These are phyloP conservation scores for Parmelia sp. DNA, from an alignment of 495 filamentous ascomycete species.

Conservation along the genomic window DNA sequence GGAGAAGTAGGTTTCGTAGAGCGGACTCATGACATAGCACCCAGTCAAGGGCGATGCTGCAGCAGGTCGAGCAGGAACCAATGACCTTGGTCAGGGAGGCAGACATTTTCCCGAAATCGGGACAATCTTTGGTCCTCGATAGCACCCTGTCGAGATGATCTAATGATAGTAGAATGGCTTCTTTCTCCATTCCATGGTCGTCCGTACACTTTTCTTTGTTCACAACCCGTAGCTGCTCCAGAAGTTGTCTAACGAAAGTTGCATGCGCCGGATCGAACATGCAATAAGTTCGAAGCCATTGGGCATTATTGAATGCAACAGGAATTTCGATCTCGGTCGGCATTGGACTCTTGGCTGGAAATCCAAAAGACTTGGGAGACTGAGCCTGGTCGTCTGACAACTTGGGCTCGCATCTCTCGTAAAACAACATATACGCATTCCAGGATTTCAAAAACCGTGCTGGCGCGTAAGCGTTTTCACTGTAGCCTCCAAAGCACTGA, in stretches of 20 bases:
- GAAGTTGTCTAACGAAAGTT: slow-evolving; percentile 55
- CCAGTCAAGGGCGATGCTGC: slow-evolving; percentile 58
- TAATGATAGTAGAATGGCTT: slow-evolving; percentile 59
- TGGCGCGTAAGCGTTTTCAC: slow-evolving; percentile 39
- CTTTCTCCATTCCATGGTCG: slow-evolving; percentile 50
- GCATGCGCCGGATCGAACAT: slow-evolving; percentile 71
- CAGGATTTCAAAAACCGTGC: slow-evolving; percentile 57
- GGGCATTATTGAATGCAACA: slow-evolving; percentile 66
- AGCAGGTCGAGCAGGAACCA: slow-evolving; percentile 50
- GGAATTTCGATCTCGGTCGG: slow-evolving; percentile 49
- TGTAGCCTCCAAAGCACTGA: slow-evolving; percentile 72
- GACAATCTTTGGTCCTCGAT: slow-evolving; percentile 63
- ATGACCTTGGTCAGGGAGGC: slow-evolving; percentile 48
- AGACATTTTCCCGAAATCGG: slow-evolving; percentile 55
- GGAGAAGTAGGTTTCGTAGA: slow-evolving; percentile 61
- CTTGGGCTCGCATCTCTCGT: slow-evolving; percentile 70
- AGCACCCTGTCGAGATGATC: slow-evolving; percentile 73
- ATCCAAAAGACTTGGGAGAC: slow-evolving; percentile 30
- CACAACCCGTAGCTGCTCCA: slow-evolving; percentile 43
- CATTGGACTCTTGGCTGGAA: slow-evolving; percentile 52
- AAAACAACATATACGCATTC: slow-evolving; percentile 98
- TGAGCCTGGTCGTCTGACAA: slow-evolving; percentile 33
- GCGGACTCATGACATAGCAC: slow-evolving; percentile 47
- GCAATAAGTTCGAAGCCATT: slow-evolving; percentile 69
- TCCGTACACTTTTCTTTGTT: slow-evolving; percentile 41